phyloP scores from a whole-genome alignment of 768 basidiomycete genomes.

The Amanita jacksonii region DNA sequence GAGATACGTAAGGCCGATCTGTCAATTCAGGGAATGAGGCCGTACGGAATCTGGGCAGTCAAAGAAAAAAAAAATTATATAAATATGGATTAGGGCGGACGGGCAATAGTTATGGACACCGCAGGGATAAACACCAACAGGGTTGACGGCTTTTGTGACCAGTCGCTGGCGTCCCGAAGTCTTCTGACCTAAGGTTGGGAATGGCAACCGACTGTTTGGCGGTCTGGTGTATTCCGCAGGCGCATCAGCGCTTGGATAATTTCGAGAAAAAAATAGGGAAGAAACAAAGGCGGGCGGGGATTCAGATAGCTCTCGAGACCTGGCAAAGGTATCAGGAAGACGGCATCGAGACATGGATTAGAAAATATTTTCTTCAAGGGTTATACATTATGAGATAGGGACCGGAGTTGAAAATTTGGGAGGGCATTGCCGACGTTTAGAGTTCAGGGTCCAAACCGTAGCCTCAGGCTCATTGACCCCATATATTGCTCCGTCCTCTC shows the following conservation, averaged over 20 bases:
- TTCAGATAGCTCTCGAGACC: conserved; percentile 12
- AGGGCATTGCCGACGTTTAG: conserved; percentile 38
- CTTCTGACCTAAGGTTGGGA: too few species aligned
- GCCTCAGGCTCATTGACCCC: conserved; percentile 32
- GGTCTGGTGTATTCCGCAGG: neutral
- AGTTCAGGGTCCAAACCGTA: conserved; percentile 37
- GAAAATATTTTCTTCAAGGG: conserved; percentile 25
- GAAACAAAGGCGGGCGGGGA: conserved; percentile 10
- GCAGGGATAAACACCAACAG: neutral
- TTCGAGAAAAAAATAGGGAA: conserved; percentile 5
- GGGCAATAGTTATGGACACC: too few species aligned
- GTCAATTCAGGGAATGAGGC: too few species aligned
- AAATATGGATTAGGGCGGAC: neutral
- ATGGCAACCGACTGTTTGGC: neutral
- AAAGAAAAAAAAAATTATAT: neutral
- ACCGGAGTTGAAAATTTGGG: conserved; percentile 44
- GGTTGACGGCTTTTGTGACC: conserved; percentile 1
- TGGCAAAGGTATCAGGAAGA: too few species aligned
- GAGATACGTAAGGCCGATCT: too few species aligned
- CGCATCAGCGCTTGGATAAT: neutral
- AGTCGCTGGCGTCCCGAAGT: too few species aligned
- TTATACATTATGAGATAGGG: conserved; percentile 16
- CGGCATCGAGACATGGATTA: conserved; percentile 6
- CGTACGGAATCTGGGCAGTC: neutral
- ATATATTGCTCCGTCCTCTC: conserved; percentile 31